Evolutionary conservation across 305 asterid genomes (phyloP).

Genomic region (Fraxinus ornus): DNA sequence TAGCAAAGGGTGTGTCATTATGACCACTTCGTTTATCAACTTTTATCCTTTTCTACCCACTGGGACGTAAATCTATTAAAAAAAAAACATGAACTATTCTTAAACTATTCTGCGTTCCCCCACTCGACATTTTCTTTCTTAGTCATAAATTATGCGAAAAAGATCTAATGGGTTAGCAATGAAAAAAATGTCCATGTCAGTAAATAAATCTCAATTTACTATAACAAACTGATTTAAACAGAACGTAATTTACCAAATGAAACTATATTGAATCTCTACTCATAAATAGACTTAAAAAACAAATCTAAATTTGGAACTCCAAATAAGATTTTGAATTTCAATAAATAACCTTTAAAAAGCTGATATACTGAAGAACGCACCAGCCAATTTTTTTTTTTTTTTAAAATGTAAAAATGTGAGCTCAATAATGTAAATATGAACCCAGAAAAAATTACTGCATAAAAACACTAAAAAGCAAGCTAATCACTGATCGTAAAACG

Average conservation of each 20-base stretch:
- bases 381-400: neutral
- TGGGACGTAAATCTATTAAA: constrained; percentile 36
- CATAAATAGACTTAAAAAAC: constrained; percentile 10
- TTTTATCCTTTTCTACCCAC: constrained; percentile 51
- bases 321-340: neutral
- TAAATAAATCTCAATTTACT: constrained; percentile 22
- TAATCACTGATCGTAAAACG: neutral
- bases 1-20: constrained; percentile 21
- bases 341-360: constrained; percentile 5
- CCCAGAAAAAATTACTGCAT: constrained; percentile 14
- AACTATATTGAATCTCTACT: constrained; percentile 10
- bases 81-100: constrained; percentile 27
- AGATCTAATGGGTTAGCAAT: constrained; percentile 12
- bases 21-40: constrained; percentile 31
- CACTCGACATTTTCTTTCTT: constrained; percentile 70
- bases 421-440: neutral
- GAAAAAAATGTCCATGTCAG: constrained; percentile 19
- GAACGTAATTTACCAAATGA: constrained; percentile 10
- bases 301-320: neutral
- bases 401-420: neutral
- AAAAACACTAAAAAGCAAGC: neutral
- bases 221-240: neutral
- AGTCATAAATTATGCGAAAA: constrained; percentile 32
- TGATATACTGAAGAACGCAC: constrained; percentile 5
- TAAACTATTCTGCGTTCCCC: constrained; percentile 79